Evolutionary conservation across 2,329 filamentous ascomycete genomes (phyloP), one percentile per base, ranked within the genome.

Genomic region (Pestalotiopsis fici): DNA sequence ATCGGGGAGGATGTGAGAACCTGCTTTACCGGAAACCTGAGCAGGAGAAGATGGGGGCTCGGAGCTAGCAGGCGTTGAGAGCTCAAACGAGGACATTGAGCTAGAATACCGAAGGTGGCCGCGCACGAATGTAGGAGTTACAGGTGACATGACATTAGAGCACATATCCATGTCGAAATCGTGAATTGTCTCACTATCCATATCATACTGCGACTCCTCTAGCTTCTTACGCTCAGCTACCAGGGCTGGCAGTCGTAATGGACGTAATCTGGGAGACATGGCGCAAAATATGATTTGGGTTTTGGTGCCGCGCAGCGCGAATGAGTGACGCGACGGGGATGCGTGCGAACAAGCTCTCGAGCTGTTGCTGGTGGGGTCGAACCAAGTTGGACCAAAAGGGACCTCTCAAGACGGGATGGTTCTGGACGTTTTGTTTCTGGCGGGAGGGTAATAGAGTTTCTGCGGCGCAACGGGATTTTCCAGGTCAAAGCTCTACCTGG

Each of bases 1-100:
- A 74, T 96, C 93, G 18, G 93, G 92, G 69, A 98, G 84, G 64
- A 86, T 86, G 68, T 88, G 86, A 80, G 93, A 93, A 73, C 85
- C 84, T 0, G 87, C 82, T 71, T 89, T 88, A 55, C 71, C 76
- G 18, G 71, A 63, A 50, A 81, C 80, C 68, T 83, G 84, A 63
- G 81, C 86, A 67, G 85, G 90, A 68, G 85, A 91, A 66, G 85
- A 90, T 69, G 79, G 80, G 75, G 80, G 80, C 72, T 90, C 89
- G 69, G 77, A 77, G 72, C 81, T 81, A 4, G 78, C 76, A 23
- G 85, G 81, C 18, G 87, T 83, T 37, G 85, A 82, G 9, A 93
- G 85, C 66, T 92, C 91, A 66, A 93, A 83, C 4, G 94, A 97
- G 1, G 94, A 97, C 31, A 87, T 86, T 0, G 94, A 96, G 80